Conservation (phyloP, 2,329 filamentous ascomycete genomes). For the Pseudocercospora fuligena region DNA sequence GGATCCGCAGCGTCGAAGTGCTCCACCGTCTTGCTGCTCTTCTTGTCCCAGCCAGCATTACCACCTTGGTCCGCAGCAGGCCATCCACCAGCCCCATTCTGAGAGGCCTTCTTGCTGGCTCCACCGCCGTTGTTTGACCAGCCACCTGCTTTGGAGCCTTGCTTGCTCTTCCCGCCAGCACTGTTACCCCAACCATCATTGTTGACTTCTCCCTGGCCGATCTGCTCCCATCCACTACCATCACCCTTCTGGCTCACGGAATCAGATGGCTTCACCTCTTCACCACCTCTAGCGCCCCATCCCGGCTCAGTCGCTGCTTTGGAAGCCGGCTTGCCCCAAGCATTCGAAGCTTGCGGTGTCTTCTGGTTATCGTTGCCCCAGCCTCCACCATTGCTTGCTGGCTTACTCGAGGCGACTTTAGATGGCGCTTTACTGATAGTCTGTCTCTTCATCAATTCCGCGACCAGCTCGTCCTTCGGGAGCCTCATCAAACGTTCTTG, state of each 20-base stretch:
- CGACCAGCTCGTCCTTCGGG: slow-evolving; percentile 40
- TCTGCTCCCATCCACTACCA: slow-evolving; percentile 3
- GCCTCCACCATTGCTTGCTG: neutral
- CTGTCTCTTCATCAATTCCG: slow-evolving; percentile 32
- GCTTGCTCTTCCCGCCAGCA: neutral
- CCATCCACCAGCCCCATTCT: neutral
- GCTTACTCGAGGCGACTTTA: slow-evolving; percentile 12
- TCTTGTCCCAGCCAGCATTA: neutral
- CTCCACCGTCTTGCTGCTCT: slow-evolving; percentile 2
- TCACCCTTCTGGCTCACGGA: slow-evolving; percentile 15
- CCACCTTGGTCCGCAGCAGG: neutral
- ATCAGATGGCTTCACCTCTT: slow-evolving; percentile 21
- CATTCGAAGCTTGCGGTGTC: neutral
- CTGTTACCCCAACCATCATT: neutral
- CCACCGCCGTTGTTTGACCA: neutral
- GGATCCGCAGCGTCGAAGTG: slow-evolving; percentile 18
- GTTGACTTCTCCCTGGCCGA: neutral
- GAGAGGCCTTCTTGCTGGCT: slow-evolving; percentile 1
- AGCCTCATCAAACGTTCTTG: slow-evolving; percentile 33
- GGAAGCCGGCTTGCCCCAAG: slow-evolving; percentile 13
- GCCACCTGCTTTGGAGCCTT: neutral
- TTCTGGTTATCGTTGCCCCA: neutral
- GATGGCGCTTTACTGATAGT: slow-evolving; percentile 4
- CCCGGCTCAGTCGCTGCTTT: slow-evolving; percentile 2
- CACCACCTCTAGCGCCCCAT: slow-evolving; percentile 6